These are phyloP conservation scores for Nasturtium officinale DNA, from an alignment of 345 rosid species.

Conservation along the genomic window DNA sequence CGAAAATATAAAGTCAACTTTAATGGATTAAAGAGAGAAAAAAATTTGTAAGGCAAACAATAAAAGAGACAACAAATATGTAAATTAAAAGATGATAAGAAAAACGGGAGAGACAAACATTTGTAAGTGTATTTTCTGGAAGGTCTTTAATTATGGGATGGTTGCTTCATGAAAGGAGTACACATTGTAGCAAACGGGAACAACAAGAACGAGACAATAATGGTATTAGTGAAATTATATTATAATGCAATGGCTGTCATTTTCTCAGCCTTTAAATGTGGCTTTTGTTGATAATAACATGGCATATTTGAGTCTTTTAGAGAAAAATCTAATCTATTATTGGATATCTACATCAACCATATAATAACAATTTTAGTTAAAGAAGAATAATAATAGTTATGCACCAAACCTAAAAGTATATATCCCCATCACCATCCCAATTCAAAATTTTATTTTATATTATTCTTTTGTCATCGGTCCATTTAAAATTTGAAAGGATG, in stretches of 20 bases:
- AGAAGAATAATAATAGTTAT: constrained; percentile 18
- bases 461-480: too few species aligned
- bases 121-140: constrained; percentile 19
- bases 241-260: constrained; percentile 44
- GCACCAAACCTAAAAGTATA: constrained; percentile 36
- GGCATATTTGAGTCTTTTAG: constrained; percentile 45
- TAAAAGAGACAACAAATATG: background rate
- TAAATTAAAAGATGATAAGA: background rate
- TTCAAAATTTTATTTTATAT: background rate
- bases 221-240: constrained; percentile 3
- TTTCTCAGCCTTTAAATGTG: constrained; percentile 46
- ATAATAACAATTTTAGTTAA: constrained; percentile 28
- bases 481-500: too few species aligned
- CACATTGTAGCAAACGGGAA: constrained; percentile 23
- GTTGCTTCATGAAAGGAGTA: constrained; percentile 35
- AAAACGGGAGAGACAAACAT: background rate
- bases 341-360: constrained; percentile 41
- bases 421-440: constrained; percentile 5
- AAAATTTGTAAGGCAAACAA: background rate
- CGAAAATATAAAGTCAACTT: background rate
- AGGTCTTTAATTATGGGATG: constrained; percentile 8
- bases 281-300: constrained; percentile 45
- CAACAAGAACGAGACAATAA: constrained; percentile 31
- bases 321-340: constrained; percentile 32
- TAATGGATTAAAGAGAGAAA: background rate